Percentiles rank a stretch among this genome's conserved stretches.
Evolutionary conservation across 345 rosid species (phyloP).

Genomic region (Euphorbia peplus): DNA sequence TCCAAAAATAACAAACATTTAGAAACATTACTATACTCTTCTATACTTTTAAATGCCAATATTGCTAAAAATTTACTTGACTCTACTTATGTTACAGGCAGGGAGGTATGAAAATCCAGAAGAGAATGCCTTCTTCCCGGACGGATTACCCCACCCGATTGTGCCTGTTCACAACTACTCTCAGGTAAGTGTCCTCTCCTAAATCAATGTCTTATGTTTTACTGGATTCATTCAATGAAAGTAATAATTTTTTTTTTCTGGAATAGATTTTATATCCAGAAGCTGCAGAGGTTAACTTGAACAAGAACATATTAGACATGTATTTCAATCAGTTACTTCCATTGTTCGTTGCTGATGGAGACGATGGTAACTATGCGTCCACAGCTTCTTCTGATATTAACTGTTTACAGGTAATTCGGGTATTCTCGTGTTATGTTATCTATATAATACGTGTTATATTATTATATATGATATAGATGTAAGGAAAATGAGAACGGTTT

Average conservation of each 20-base stretch:
- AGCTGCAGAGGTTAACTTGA: constrained; percentile 57
- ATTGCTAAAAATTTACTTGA: not conserved
- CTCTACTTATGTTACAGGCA: constrained; percentile 37
- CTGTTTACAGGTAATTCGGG: constrained; percentile 64
- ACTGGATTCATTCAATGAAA: constrained; percentile 1
- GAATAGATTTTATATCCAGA: constrained; percentile 59
- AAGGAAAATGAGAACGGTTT: no score
- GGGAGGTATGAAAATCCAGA: constrained; percentile 80
- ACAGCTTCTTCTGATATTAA: constrained; percentile 64
- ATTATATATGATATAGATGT: no score
- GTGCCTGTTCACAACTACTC: constrained; percentile 43
- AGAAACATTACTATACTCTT: not conserved
- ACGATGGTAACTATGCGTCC: constrained; percentile 76
- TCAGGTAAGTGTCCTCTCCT: constrained; percentile 33
- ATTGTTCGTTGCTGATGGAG: constrained; percentile 55
- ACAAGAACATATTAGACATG: constrained; percentile 59
- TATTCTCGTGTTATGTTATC: no score
- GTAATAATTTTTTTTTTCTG: constrained; percentile 17
- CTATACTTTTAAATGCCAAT: not conserved
- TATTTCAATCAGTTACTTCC: constrained; percentile 72
- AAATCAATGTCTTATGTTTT: constrained; percentile 5
- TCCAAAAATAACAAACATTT: no score
- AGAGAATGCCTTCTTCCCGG: constrained; percentile 83
- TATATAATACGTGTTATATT: no score
- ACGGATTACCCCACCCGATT: constrained; percentile 40